phyloP scores from a whole-genome alignment of 768 basidiomycete species.

The Amanita muscaria region DNA sequence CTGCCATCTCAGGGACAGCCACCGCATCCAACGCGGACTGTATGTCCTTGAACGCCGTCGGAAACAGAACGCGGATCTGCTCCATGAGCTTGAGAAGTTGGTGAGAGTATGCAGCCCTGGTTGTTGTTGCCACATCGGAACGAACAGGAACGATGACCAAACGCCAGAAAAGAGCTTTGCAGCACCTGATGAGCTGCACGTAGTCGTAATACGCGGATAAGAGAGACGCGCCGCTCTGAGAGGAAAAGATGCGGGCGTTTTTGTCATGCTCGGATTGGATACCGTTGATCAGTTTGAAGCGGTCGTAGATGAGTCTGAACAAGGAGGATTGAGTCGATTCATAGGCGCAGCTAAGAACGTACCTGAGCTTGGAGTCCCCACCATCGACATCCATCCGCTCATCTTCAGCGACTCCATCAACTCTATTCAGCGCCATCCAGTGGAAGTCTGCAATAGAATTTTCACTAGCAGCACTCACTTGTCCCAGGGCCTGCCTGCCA shows the following conservation, averaged over 20 bases:
- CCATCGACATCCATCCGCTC: neutral
- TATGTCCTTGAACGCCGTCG: neutral
- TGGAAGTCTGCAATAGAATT: too few species aligned
- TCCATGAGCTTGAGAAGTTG: neutral
- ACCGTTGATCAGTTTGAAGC: too few species aligned
- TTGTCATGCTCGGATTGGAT: neutral
- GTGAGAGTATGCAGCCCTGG: neutral
- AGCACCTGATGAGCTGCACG: neutral
- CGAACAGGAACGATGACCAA: too few species aligned
- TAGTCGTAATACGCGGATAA: constrained; percentile 1
- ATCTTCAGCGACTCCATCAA: neutral
- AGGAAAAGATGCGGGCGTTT: neutral
- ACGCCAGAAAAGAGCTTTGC: neutral
- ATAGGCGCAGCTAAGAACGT: neutral
- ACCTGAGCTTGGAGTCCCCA: constrained; percentile 1
- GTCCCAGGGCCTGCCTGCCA: too few species aligned
- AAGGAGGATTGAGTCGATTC: too few species aligned
- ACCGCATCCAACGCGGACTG: neutral
- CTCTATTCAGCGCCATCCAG: neutral
- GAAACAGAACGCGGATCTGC: neutral
- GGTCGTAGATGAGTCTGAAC: neutral
- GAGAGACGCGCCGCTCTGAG: neutral
- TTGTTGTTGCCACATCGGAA: too few species aligned
- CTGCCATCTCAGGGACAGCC: neutral
- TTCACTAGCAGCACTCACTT: too few species aligned